These are phyloP conservation scores for Penicillium waksmanii DNA, from an alignment of 495 filamentous ascomycete genomes.

Conservation along the genomic window DNA sequence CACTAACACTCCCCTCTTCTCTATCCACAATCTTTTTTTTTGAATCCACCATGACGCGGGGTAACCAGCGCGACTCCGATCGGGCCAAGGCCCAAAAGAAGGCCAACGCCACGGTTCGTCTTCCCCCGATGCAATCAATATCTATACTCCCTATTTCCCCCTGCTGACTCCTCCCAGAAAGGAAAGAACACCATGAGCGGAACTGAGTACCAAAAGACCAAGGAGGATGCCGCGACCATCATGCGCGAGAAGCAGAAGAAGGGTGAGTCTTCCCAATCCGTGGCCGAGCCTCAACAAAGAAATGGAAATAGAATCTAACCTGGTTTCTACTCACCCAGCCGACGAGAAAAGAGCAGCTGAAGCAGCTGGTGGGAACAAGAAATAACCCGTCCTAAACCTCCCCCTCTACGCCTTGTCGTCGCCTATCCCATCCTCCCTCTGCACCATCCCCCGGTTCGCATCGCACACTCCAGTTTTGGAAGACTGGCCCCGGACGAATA, in stretches of 20 bases:
- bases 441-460: neutral
- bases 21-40: neutral
- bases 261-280: slow-evolving; percentile 53
- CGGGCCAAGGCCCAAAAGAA: slow-evolving; percentile 81
- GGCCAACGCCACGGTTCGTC: slow-evolving; percentile 47
- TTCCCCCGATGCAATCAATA: slow-evolving; percentile 17
- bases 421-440: neutral
- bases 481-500: neutral
- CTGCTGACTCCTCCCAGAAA: slow-evolving; percentile 57
- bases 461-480: neutral
- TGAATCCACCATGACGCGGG: slow-evolving; percentile 73
- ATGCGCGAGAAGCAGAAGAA: slow-evolving; percentile 91
- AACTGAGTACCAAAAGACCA: slow-evolving; percentile 68
- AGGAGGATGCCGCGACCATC: slow-evolving; percentile 76
- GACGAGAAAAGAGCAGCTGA: slow-evolving; percentile 37
- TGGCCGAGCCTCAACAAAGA: neutral
- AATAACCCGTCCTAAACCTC: slow-evolving; percentile 14
- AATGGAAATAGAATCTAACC: slow-evolving; percentile 5
- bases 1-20: neutral
- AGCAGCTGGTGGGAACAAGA: slow-evolving; percentile 28
- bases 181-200: slow-evolving; percentile 61
- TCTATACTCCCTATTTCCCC: slow-evolving; percentile 13
- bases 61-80: slow-evolving; percentile 90
- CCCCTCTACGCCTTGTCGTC: slow-evolving; percentile 1
- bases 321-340: slow-evolving; percentile 21